Conservation (phyloP, 2,329 filamentous ascomycete genomes). For the Cladophialophora bantiana region DNA sequence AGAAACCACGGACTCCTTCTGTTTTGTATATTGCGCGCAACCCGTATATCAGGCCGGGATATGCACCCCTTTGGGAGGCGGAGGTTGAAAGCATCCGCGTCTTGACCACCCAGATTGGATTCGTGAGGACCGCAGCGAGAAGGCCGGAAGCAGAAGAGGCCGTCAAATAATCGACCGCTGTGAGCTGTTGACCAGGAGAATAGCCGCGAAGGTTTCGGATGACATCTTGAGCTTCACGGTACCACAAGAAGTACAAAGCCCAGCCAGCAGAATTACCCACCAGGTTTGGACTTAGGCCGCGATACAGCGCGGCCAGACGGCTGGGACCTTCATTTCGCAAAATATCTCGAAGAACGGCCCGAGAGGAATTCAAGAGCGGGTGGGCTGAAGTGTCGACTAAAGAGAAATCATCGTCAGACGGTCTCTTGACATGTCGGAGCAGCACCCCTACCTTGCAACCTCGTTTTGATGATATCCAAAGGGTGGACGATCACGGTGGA, state of each 20-base stretch:
- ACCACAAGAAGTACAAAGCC: conserved; percentile 89
- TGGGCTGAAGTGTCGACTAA: conserved; percentile 59
- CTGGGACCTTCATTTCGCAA: conserved; percentile 63
- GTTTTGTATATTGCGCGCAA: conserved; percentile 68
- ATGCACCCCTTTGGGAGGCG: conserved; percentile 75
- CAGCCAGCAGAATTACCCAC: conserved; percentile 89
- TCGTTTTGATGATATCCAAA: conserved; percentile 94
- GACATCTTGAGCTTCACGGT: conserved; percentile 65
- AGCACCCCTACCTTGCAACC: conserved; percentile 74
- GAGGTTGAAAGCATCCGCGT: conserved; percentile 94
- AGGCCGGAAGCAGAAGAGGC: conserved; percentile 74
- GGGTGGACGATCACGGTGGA: conserved; percentile 89
- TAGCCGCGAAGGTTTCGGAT: conserved; percentile 53
- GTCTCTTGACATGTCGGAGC: conserved; percentile 1
- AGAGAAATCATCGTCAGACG: conserved; percentile 47
- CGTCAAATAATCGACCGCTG: conserved; percentile 78
- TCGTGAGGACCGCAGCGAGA: conserved; percentile 81
- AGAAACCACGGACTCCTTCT: conserved; percentile 83
- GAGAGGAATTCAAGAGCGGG: conserved; percentile 61
- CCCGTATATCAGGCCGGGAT: conserved; percentile 77
- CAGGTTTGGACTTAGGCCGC: conserved; percentile 87
- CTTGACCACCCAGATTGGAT: conserved; percentile 98
- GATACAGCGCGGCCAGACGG: conserved; percentile 72
- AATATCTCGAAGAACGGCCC: conserved; percentile 61
- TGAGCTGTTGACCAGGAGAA: conserved; percentile 41